phyloP scores from a whole-genome alignment of 1,284 basidiomycete species.

The Lentinula novae-zelandiae region DNA sequence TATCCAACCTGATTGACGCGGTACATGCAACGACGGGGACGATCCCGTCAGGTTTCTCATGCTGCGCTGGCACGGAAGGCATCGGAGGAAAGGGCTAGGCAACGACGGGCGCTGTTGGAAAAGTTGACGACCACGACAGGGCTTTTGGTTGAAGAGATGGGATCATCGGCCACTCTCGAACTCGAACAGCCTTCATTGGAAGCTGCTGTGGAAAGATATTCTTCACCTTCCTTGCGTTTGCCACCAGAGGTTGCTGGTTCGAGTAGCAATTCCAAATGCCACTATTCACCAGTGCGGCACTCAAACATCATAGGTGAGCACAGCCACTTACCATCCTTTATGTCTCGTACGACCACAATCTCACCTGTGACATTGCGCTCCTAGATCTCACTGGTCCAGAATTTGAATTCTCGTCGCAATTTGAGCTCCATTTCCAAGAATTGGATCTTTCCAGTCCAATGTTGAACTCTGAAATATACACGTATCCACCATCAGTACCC shows the following conservation, averaged over 20 bases:
- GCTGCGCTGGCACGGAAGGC: constrained; percentile 47
- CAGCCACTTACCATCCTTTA: constrained; percentile 6
- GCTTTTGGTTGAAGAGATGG: neutral
- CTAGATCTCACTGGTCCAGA: constrained; percentile 6
- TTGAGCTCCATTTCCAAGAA: neutral
- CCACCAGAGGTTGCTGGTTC: neutral
- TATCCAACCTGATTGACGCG: neutral
- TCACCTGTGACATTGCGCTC: neutral
- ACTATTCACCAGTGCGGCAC: neutral
- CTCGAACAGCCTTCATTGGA: neutral
- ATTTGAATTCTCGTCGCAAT: neutral
- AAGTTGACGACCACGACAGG: neutral
- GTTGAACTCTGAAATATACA: neutral
- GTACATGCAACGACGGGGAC: constrained; percentile 34
- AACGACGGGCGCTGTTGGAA: constrained; percentile 10
- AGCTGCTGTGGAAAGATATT: neutral
- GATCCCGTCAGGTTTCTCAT: constrained; percentile 43
- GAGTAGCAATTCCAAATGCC: neutral
- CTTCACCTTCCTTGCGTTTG: neutral
- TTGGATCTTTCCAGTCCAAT: neutral
- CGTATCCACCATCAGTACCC: constrained; percentile 8
- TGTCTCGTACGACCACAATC: neutral
- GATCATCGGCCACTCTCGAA: neutral
- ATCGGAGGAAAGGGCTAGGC: constrained; percentile 38
- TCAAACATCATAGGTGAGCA: constrained; percentile 8